Base-by-base conservation (phyloP, 306 rosid species). In the Fagus sylvatica region DNA sequence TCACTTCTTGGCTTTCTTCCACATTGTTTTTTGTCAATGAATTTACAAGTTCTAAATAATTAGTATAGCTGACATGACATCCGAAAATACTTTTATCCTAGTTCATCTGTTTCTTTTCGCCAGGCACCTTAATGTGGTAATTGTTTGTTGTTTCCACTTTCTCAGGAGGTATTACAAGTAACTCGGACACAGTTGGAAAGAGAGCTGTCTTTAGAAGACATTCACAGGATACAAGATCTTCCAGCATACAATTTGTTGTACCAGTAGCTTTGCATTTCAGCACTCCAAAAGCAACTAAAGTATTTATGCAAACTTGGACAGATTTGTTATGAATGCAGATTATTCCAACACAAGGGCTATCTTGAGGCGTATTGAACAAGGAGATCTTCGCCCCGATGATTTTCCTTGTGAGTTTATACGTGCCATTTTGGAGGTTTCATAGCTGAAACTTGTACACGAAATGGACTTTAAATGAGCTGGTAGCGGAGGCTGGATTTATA, bases 191-290 rank as follows among this genome's bases (percentile, higher is more conserved):
- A 95, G 79, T 78, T 93, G 85, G 98, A 95, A 85, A 93, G 96
- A 82, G 98, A 95, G 88, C 77, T 95, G 53, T 87, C 90, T 48
- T 87, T 95, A 74, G 97, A 95, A 84, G 99, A 91, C 85, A 74
- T 91, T 46, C 80, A 85, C 70, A 84, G 77, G 78, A 84, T 95
- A 85, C 86, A 87, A 86, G 98, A 95, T 64, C 78, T 95, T 37
- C 98, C 98, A 2, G 97, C 99, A 19, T 93, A 91, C 75, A 93
- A 93, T 89, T 85, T 95, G 41, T 80, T 95, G 91, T 87, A 76
- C 81, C 86, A 83, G 78, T 89, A 89, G 80, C 55, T 60, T 46
- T 40, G 70, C 28, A 46, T 75, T 77, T 72, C 15, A 16, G 61
- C 65, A n/a, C 78, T 71, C 48, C 66, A 61, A 57, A 62, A 34